Percentiles rank a stretch among this genome's conserved stretches.
Conservation (phyloP, 108 stramenopile species). For the Skeletonema marinoi region DNA sequence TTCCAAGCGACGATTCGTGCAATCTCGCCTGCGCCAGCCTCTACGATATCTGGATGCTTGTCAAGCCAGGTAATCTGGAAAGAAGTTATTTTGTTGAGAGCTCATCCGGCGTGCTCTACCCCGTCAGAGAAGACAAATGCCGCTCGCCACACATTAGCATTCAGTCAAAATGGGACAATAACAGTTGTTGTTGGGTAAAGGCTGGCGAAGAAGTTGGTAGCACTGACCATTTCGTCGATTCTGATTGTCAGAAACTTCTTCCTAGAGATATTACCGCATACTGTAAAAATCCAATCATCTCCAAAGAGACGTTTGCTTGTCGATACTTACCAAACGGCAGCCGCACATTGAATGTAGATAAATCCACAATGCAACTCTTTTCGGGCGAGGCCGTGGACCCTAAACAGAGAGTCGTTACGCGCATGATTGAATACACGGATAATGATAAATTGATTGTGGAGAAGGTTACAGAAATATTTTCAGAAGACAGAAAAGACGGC, state of each 20-base stretch:
- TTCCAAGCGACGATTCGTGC: constrained; percentile 18
- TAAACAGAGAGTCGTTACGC: constrained; percentile 53
- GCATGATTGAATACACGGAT: constrained; percentile 60
- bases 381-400: constrained; percentile 46
- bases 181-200: constrained; percentile 54
- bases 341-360: constrained; percentile 48
- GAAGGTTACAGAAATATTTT: constrained; percentile 58
- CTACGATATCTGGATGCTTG: constrained; percentile 61
- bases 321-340: constrained; percentile 59
- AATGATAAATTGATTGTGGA: constrained; percentile 32
- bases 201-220: constrained; percentile 54
- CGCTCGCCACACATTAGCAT: constrained; percentile 57
- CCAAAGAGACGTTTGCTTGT: constrained; percentile 24
- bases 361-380: constrained; percentile 71
- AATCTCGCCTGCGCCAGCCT: too few species aligned
- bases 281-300: constrained; percentile 26
- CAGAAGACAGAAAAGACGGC: constrained; percentile 50
- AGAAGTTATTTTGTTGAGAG: constrained; percentile 68
- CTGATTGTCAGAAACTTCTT: too few species aligned
- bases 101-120: constrained; percentile 66
- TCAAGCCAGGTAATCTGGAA: constrained; percentile 51
- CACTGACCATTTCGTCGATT: constrained; percentile 46
- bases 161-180: constrained; percentile 67
- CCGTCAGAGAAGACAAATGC: background rate
- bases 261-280: too few species aligned